A percentile compares a stretch with the other conserved stretches of the same genome.
These are phyloP conservation scores for Vinca minor DNA, from an alignment of 257 asterid genomes.

Conservation along the genomic window DNA sequence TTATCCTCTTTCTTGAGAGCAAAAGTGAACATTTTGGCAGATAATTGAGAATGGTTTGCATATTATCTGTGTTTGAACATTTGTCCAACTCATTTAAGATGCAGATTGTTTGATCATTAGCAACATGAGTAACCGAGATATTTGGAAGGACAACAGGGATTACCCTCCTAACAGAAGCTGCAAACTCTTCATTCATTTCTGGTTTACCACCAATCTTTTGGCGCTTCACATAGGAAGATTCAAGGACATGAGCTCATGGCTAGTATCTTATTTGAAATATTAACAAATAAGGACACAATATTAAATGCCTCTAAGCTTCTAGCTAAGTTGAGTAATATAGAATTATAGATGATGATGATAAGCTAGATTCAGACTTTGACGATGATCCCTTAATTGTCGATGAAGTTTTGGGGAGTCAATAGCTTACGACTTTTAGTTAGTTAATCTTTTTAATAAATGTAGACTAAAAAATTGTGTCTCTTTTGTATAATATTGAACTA, in stretches of 20 bases:
- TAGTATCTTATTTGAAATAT: too few species aligned
- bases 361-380: too few species aligned
- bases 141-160: conserved; percentile 90
- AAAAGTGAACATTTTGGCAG: conserved; percentile 85
- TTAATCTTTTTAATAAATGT: too few species aligned
- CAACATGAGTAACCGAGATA: conserved; percentile 55
- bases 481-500: too few species aligned
- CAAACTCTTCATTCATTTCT: conserved; percentile 73
- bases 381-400: too few species aligned
- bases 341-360: too few species aligned
- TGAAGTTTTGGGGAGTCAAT: too few species aligned
- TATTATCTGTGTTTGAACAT: conserved; percentile 58
- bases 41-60: conserved; percentile 55
- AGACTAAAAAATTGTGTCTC: too few species aligned
- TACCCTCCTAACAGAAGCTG: conserved; percentile 68
- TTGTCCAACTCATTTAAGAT: conserved; percentile 64
- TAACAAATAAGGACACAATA: too few species aligned
- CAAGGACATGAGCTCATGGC: conserved; percentile 32
- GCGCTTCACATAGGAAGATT: conserved; percentile 45
- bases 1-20: conserved; percentile 79
- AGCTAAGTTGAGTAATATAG: too few species aligned
- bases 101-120: conserved; percentile 48
- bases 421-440: too few species aligned
- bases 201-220: conserved; percentile 46
- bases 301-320: too few species aligned